Percentiles rank a stretch among this genome's conserved stretches.
Evolutionary conservation across 768 basidiomycete species (phyloP).

Genomic region (Russula earlei): DNA sequence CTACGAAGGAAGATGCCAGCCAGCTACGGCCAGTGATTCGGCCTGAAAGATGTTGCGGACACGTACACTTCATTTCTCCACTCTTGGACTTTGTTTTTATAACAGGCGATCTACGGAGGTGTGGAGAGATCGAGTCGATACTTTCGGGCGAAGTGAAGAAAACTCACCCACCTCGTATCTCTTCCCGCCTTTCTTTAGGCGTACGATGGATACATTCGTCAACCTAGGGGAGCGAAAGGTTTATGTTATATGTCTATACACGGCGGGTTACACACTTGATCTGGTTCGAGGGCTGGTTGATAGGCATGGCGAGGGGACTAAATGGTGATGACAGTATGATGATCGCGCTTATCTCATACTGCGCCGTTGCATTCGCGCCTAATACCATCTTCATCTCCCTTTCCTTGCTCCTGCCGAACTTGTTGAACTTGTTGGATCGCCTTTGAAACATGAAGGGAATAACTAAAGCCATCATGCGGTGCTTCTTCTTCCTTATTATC

Average conservation of each 20-base stretch:
- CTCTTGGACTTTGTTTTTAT: slow-evolving; percentile 99
- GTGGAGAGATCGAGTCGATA: background rate
- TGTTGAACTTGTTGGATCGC: background rate
- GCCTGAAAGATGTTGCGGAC: background rate
- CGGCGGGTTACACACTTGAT: slow-evolving; percentile 25
- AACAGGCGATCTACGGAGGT: slow-evolving; percentile 80
- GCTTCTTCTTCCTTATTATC: slow-evolving; percentile 17
- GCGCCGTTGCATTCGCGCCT: no score
- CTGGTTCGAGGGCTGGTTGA: slow-evolving; percentile 83
- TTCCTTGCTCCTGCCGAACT: background rate
- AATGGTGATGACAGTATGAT: no score
- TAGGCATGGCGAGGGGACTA: slow-evolving; percentile 33
- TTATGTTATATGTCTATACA: background rate
- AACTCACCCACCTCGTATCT: slow-evolving; percentile 75
- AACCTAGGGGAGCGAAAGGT: slow-evolving; percentile 44
- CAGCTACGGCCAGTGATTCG: no score
- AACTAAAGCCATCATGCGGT: slow-evolving; percentile 71
- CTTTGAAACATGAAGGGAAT: slow-evolving; percentile 53
- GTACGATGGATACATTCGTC: slow-evolving; percentile 94
- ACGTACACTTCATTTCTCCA: slow-evolving; percentile 86
- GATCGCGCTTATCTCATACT: slow-evolving; percentile 3
- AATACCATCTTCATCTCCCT: no score
- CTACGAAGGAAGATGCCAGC: slow-evolving; percentile 38
- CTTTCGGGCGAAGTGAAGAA: background rate
- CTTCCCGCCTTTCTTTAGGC: slow-evolving; percentile 94